Percentiles rank a stretch among this genome's conserved stretches.
These are phyloP conservation scores for Macroventuria anomochaeta DNA, from an alignment of 2,329 filamentous ascomycete genomes.

Conservation along the genomic window DNA sequence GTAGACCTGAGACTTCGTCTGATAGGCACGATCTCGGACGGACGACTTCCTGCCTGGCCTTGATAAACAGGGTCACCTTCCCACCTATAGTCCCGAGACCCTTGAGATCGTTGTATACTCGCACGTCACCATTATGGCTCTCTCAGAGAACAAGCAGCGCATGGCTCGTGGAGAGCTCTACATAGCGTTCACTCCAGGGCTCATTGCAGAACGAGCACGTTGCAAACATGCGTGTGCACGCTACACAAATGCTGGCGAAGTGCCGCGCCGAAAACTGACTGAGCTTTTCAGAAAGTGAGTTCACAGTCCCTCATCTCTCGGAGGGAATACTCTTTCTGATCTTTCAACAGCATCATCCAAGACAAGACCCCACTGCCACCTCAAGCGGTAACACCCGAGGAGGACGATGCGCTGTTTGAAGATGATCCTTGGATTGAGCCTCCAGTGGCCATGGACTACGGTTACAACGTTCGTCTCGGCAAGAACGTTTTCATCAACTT, in stretches of 20 bases:
- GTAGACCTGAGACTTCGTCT: neutral
- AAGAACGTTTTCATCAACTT: slow-evolving; percentile 77
- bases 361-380: slow-evolving; percentile 70
- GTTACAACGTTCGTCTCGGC: slow-evolving; percentile 74
- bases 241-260: slow-evolving; percentile 69
- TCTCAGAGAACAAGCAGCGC: slow-evolving; percentile 47
- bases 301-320: neutral
- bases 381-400: slow-evolving; percentile 61
- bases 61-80: neutral
- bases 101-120: neutral
- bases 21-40: slow-evolving; percentile 2
- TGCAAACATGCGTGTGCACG: slow-evolving; percentile 66
- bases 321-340: slow-evolving; percentile 17
- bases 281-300: slow-evolving; percentile 76
- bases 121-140: slow-evolving; percentile 24
- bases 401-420: slow-evolving; percentile 69
- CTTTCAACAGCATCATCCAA: slow-evolving; percentile 61
- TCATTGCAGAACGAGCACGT: slow-evolving; percentile 67
- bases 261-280: slow-evolving; percentile 66
- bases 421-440: slow-evolving; percentile 72
- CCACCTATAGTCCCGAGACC: neutral
- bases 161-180: slow-evolving; percentile 76
- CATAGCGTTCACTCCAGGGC: slow-evolving; percentile 73
- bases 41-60: neutral
- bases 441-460: slow-evolving; percentile 78